Evolutionary conservation across 2,329 filamentous ascomycete genomes (phyloP).

Genomic region (Pseudogymnoascus sp.): DNA sequence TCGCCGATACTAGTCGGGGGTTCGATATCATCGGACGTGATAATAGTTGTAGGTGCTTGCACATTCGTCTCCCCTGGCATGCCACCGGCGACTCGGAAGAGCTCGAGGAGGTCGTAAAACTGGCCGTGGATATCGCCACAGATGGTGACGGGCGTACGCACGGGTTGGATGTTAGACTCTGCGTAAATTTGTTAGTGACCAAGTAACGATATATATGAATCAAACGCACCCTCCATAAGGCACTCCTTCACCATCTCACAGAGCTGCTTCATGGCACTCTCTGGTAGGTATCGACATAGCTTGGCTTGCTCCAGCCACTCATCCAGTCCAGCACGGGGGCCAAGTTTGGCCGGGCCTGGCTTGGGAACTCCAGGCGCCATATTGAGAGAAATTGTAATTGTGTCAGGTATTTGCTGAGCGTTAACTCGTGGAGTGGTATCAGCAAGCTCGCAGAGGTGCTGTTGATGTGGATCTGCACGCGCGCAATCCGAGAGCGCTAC

Average conservation of each 20-base stretch:
- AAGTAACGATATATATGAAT: neutral
- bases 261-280: conserved; percentile 95
- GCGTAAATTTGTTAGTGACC: conserved; percentile 19
- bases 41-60: conserved; percentile 63
- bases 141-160: conserved; percentile 89
- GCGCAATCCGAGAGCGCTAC: conserved; percentile 6
- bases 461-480: conserved; percentile 7
- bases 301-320: conserved; percentile 97
- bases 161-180: conserved; percentile 99
- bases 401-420: neutral
- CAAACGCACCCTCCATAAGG: conserved; percentile 82
- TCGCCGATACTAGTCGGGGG: conserved; percentile 63
- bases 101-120: conserved; percentile 94
- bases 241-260: conserved; percentile 99
- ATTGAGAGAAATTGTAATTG: neutral
- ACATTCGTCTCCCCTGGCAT: conserved; percentile 81
- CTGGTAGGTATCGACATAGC: conserved; percentile 93
- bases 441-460: conserved; percentile 4
- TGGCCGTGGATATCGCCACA: conserved; percentile 98
- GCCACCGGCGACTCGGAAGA: conserved; percentile 91
- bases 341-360: conserved; percentile 81
- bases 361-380: conserved; percentile 56
- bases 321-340: conserved; percentile 76
- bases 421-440: conserved; percentile 2
- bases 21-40: conserved; percentile 86